Evolutionary conservation across 1,139 yeast genomes (phyloP).

Genomic region (Taiozyma sp.): DNA sequence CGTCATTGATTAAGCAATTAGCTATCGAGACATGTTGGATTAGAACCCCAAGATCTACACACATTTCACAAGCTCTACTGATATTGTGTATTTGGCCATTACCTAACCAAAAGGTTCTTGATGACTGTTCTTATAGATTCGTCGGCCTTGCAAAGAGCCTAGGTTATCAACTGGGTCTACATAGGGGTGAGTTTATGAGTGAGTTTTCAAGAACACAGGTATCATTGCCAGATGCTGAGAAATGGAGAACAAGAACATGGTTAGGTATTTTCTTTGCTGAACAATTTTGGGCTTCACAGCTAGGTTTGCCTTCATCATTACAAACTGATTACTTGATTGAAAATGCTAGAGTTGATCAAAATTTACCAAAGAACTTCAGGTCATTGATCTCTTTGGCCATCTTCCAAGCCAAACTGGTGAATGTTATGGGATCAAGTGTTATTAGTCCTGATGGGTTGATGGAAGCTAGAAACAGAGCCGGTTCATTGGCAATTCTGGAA

Average conservation of each 20-base stretch:
- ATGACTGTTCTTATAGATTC: conserved; percentile 87
- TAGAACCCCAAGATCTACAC: conserved; percentile 89
- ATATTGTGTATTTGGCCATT: conserved; percentile 88
- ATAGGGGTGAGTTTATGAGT: conserved; percentile 85
- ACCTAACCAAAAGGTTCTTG: conserved; percentile 89
- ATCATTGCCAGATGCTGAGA: conserved; percentile 83
- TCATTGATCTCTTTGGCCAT: conserved; percentile 71
- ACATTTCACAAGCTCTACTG: conserved; percentile 83
- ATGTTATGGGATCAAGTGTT: conserved; percentile 87
- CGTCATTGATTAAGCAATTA: conserved; percentile 76
- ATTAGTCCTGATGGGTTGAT: conserved; percentile 85
- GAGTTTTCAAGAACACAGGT: conserved; percentile 92
- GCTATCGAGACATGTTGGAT: conserved; percentile 95
- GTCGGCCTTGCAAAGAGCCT: conserved; percentile 82
- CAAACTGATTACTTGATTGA: conserved; percentile 83
- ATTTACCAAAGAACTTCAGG: conserved; percentile 67
- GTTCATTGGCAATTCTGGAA: conserved; percentile 69
- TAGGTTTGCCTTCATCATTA: conserved; percentile 85
- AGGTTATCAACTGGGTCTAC: conserved; percentile 87
- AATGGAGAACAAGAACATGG: conserved; percentile 95
- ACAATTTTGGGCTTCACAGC: conserved; percentile 84
- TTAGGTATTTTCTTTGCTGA: conserved; percentile 82
- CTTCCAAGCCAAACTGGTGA: conserved; percentile 80
- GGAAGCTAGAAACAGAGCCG: conserved; percentile 81
- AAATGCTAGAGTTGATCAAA: conserved; percentile 64